These are phyloP conservation scores for Lolium multiflorum DNA, from an alignment of 176 grass and related monocot genomes.

Conservation along the genomic window DNA sequence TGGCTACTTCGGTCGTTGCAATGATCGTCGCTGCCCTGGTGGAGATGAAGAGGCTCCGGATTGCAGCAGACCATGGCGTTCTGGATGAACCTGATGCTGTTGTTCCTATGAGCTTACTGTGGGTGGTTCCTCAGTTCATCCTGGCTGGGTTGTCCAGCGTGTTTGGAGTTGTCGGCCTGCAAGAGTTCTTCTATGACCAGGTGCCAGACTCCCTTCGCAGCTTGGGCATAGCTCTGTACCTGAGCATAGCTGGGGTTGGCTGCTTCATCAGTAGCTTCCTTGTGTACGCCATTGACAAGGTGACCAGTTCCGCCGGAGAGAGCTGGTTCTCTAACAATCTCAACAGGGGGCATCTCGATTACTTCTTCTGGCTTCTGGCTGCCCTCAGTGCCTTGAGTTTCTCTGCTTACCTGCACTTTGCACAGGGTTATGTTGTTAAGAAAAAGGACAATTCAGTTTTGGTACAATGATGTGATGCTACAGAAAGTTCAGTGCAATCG, in stretches of 20 bases:
- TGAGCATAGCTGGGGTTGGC: slow-evolving; percentile 29
- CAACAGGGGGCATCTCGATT: slow-evolving; percentile 28
- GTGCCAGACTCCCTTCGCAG: slow-evolving; percentile 21
- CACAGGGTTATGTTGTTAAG: not conserved
- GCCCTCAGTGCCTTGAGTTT: not conserved
- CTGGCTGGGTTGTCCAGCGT: not conserved
- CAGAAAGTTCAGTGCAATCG: not conserved
- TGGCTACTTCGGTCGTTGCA: slow-evolving; percentile 16
- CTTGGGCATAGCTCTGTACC: slow-evolving; percentile 31
- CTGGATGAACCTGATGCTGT: slow-evolving; percentile 44
- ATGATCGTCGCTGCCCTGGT: slow-evolving; percentile 41
- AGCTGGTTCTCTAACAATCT: slow-evolving; percentile 42
- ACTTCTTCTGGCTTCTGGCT: slow-evolving; percentile 29
- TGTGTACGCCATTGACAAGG: slow-evolving; percentile 23
- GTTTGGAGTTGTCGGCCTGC: not conserved
- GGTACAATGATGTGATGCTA: not conserved
- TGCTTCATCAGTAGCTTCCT: slow-evolving; percentile 45
- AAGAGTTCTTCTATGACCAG: slow-evolving; percentile 45
- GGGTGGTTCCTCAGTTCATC: slow-evolving; percentile 47
- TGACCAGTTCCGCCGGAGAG: not conserved
- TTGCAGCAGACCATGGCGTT: slow-evolving; percentile 39
- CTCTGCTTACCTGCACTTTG: slow-evolving; percentile 16
- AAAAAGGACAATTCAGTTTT: slow-evolving; percentile 4
- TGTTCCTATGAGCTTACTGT: slow-evolving; percentile 54
- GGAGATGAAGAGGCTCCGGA: slow-evolving; percentile 54